Conservation (phyloP, 2,329 filamentous ascomycete species). For the Alternaria burnsii region DNA sequence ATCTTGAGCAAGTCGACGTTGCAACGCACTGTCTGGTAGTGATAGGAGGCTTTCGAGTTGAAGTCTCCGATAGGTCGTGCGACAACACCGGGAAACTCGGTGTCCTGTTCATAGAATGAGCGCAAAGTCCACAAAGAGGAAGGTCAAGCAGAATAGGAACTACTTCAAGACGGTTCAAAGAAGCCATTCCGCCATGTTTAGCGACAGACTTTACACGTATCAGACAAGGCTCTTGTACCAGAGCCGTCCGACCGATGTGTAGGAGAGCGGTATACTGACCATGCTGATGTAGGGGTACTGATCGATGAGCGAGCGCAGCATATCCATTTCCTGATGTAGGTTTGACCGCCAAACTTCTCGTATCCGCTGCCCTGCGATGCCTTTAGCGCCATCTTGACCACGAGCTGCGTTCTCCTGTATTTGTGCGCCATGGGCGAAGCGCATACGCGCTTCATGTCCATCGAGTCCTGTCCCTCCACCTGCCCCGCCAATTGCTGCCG, state of each 20-base stretch:
- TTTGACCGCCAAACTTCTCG: slow-evolving; percentile 96
- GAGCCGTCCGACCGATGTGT: slow-evolving; percentile 3
- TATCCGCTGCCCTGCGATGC: slow-evolving; percentile 76
- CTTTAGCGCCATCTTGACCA: slow-evolving; percentile 64
- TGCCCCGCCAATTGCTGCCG: slow-evolving; percentile 60
- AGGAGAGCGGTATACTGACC: slow-evolving; percentile 65
- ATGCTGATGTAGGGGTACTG: slow-evolving; percentile 97
- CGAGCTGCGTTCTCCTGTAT: slow-evolving; percentile 61
- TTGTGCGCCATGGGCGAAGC: slow-evolving; percentile 78
- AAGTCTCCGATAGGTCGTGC: slow-evolving; percentile 95
- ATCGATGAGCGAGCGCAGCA: slow-evolving; percentile 82
- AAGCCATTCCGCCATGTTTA: slow-evolving; percentile 10
- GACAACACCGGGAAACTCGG: slow-evolving; percentile 97
- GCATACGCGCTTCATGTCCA: slow-evolving; percentile 86
- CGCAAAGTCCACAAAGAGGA: neutral
- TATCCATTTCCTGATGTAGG: slow-evolving; percentile 86
- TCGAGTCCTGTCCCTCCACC: slow-evolving; percentile 72
- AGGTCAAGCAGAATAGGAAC: slow-evolving; percentile 13
- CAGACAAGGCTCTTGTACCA: slow-evolving; percentile 15
- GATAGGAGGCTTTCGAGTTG: slow-evolving; percentile 94
- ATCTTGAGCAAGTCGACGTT: slow-evolving; percentile 98
- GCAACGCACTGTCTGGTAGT: slow-evolving; percentile 96
- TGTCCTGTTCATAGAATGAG: slow-evolving; percentile 70
- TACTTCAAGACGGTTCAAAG: slow-evolving; percentile 14
- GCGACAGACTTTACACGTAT: slow-evolving; percentile 21